Evolutionary conservation across 1,284 basidiomycete genomes (phyloP).

Genomic region (Ustilago sp.): DNA sequence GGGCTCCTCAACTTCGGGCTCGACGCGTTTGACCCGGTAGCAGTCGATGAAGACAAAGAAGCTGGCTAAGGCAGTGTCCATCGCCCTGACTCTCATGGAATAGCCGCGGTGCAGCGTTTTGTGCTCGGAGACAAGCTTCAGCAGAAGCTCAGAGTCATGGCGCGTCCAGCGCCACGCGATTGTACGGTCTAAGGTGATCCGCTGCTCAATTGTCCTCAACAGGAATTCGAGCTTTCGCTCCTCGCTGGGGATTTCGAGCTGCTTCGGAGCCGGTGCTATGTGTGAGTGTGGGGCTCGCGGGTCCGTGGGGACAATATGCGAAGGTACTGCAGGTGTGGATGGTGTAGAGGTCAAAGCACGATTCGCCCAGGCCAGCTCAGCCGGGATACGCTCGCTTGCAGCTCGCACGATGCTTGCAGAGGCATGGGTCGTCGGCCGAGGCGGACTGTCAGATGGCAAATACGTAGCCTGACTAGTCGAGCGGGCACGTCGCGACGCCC

Average conservation of each 20-base stretch:
- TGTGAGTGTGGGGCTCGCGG: background rate
- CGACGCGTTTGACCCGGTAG: background rate
- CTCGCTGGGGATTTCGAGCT: background rate
- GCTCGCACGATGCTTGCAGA: background rate
- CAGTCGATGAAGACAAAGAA: constrained; percentile 4
- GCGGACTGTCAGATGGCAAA: background rate
- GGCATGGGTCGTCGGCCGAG: background rate
- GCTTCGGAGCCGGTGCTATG: background rate
- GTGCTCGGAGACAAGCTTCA: constrained; percentile 13
- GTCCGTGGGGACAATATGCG: background rate
- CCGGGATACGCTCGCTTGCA: background rate
- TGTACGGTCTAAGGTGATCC: background rate
- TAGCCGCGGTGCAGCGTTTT: background rate
- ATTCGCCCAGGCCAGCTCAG: background rate
- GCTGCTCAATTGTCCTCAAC: constrained; percentile 12
- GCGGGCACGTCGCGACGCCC: constrained; percentile 2
- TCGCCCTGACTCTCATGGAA: constrained; percentile 3
- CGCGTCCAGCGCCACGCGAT: background rate
- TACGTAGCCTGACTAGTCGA: background rate
- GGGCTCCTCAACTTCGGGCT: background rate
- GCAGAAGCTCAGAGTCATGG: background rate
- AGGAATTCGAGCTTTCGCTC: constrained; percentile 20
- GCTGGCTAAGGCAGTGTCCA: constrained; percentile 12
- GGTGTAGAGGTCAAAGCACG: background rate
- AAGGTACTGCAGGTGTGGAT: background rate